phyloP scores from a whole-genome alignment of 805 yeast species.

The Kodamaea nitidulidarum region DNA sequence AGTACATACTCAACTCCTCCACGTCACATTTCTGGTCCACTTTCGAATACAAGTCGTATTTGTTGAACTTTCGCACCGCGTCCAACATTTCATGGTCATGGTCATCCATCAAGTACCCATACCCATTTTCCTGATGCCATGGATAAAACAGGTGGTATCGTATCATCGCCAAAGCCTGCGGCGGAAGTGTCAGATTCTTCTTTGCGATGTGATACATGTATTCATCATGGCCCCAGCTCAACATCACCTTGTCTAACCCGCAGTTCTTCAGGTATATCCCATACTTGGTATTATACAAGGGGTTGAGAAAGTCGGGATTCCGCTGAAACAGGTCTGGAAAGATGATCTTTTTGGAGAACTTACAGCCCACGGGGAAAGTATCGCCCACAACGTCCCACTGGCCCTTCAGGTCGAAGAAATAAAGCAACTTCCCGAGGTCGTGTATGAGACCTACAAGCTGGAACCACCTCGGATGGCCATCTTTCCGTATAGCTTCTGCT shows the following conservation, averaged over 20 bases:
- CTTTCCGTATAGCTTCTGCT: conserved; percentile 68
- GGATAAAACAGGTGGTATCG: conserved; percentile 74
- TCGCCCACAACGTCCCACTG: conserved; percentile 84
- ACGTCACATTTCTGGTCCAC: conserved; percentile 46
- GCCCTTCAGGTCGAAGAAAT: conserved; percentile 67
- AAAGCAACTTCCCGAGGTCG: conserved; percentile 65
- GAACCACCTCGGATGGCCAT: conserved; percentile 71
- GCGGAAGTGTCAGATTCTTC: conserved; percentile 57
- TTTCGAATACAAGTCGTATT: conserved; percentile 66
- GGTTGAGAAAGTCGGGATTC: conserved; percentile 61
- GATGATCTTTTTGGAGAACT: conserved; percentile 55
- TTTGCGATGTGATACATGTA: conserved; percentile 73
- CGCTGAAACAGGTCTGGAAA: conserved; percentile 55
- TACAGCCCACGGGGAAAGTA: conserved; percentile 73
- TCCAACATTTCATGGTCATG: conserved; percentile 57
- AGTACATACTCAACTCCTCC: conserved; percentile 53
- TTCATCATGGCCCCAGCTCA: conserved; percentile 79
- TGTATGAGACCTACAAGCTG: conserved; percentile 70
- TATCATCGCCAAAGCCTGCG: conserved; percentile 68
- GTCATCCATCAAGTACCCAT: conserved; percentile 58
- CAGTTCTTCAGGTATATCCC: conserved; percentile 64
- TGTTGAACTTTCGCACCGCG: conserved; percentile 64
- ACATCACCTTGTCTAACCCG: conserved; percentile 66
- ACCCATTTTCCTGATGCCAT: conserved; percentile 70
- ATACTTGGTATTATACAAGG: conserved; percentile 59